A percentile compares a stretch with the other conserved stretches of the same genome.
phyloP scores from a whole-genome alignment of 1,284 basidiomycete species.

The Retiboletus fuscus region DNA sequence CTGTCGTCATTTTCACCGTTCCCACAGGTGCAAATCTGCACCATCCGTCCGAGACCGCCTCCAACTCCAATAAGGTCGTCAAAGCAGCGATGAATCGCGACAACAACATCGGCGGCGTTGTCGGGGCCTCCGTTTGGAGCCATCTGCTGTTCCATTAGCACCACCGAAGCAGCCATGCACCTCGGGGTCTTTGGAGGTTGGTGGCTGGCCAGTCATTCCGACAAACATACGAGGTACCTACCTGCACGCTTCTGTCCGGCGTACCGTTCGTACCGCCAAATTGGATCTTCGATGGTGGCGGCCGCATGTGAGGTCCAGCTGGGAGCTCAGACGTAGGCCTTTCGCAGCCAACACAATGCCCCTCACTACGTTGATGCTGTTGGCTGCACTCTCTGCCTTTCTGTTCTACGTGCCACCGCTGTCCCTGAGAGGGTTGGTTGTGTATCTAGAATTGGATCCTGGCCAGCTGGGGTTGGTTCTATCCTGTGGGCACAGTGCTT shows the following conservation, averaged over 20 bases:
- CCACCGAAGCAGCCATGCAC: constrained; percentile 84
- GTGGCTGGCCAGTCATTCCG: constrained; percentile 84
- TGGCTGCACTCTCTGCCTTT: constrained; percentile 73
- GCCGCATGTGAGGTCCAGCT: constrained; percentile 65
- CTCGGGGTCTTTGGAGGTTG: constrained; percentile 81
- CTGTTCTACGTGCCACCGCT: constrained; percentile 85
- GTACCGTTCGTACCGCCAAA: constrained; percentile 51
- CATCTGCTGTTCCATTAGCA: constrained; percentile 79
- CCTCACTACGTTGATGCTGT: constrained; percentile 59
- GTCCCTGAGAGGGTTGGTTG: constrained; percentile 78
- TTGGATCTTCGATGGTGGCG: constrained; percentile 55
- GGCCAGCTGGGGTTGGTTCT: constrained; percentile 79
- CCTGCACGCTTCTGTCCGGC: constrained; percentile 57
- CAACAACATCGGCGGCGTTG: constrained; percentile 75
- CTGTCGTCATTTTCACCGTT: constrained; percentile 66
- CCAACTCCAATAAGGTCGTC: constrained; percentile 78
- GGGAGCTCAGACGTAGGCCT: constrained; percentile 69
- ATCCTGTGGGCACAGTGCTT: constrained; percentile 75
- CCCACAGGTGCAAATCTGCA: constrained; percentile 80
- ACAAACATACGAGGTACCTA: constrained; percentile 75
- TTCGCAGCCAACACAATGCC: constrained; percentile 62
- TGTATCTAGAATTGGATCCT: constrained; percentile 77
- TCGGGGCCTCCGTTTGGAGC: constrained; percentile 52
- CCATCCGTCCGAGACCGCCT: constrained; percentile 77
- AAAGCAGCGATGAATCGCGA: constrained; percentile 65